A percentile compares a stretch with the other conserved stretches of the same genome.
These are phyloP conservation scores for Schizonepeta tenuifolia DNA, from an alignment of 257 asterid genomes.

Conservation along the genomic window DNA sequence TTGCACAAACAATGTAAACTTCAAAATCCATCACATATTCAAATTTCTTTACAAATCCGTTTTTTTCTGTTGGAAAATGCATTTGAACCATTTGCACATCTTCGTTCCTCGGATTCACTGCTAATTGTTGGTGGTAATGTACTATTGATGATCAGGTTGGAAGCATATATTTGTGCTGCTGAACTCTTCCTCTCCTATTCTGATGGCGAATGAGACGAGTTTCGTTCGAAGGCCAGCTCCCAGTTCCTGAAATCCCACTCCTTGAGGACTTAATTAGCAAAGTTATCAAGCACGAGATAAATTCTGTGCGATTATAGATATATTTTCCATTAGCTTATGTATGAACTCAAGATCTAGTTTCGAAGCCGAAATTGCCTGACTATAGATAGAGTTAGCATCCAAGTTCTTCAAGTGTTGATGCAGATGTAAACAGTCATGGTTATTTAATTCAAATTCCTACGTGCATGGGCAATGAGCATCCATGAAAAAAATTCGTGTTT, in stretches of 20 bases:
- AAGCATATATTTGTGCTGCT: background rate
- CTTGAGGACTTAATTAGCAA: background rate
- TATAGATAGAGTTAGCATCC: background rate
- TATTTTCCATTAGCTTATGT: background rate
- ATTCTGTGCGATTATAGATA: background rate
- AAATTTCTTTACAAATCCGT: constrained; percentile 7
- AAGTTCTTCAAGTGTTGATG: background rate
- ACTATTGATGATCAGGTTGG: background rate
- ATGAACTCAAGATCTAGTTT: background rate
- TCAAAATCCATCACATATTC: constrained; percentile 19
- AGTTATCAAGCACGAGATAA: background rate
- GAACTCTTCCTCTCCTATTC: background rate
- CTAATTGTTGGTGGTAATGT: constrained; percentile 1
- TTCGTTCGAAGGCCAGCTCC: background rate
- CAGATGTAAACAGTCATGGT: background rate
- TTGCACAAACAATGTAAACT: constrained; percentile 18
- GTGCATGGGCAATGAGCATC: too few species aligned
- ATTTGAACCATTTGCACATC: constrained; percentile 4
- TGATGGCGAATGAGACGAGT: background rate
- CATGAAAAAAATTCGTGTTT: too few species aligned
- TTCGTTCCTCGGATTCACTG: constrained; percentile 11
- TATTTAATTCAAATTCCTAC: background rate
- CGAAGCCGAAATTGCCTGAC: background rate
- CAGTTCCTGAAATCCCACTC: background rate
- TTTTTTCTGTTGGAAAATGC: background rate